phyloP scores from a whole-genome alignment of 805 yeast genomes.

The Metschnikowia amazonensis region DNA sequence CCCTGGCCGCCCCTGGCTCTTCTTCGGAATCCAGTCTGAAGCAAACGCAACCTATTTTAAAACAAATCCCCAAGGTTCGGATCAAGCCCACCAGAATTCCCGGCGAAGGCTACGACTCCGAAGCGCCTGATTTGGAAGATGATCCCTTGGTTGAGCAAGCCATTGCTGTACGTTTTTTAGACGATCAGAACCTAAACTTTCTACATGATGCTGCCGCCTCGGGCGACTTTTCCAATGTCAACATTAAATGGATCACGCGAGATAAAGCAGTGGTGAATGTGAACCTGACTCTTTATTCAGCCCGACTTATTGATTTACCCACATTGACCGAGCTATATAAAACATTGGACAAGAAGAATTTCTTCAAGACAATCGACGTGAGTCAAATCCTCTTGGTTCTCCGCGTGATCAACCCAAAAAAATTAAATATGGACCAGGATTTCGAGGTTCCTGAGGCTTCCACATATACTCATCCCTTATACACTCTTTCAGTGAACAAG shows the following conservation, averaged over 20 bases:
- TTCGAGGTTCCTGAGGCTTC: constrained; percentile 39
- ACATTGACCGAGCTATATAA: constrained; percentile 83
- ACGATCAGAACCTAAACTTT: constrained; percentile 65
- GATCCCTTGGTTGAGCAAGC: constrained; percentile 92
- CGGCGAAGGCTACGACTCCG: constrained; percentile 95
- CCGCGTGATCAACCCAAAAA: constrained; percentile 42
- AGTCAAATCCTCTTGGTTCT: constrained; percentile 81
- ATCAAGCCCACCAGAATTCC: constrained; percentile 66
- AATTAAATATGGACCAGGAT: constrained; percentile 43
- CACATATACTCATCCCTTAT: constrained; percentile 38
- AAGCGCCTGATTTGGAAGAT: constrained; percentile 92
- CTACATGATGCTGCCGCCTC: constrained; percentile 72
- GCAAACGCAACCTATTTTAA: constrained; percentile 11
- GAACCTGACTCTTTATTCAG: constrained; percentile 69
- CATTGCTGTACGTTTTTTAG: constrained; percentile 68
- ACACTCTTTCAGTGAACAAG: constrained; percentile 28
- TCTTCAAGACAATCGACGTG: constrained; percentile 81
- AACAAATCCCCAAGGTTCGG: constrained; percentile 42
- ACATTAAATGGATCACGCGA: constrained; percentile 78
- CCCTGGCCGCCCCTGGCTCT: constrained; percentile 5
- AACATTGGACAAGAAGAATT: constrained; percentile 82
- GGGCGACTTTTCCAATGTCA: constrained; percentile 69
- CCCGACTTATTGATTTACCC: constrained; percentile 84
- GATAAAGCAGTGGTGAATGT: constrained; percentile 74
- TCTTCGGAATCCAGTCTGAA: constrained; percentile 4